Conservation (phyloP, 75 land plant genomes). For the Picea sitchensis region DNA sequence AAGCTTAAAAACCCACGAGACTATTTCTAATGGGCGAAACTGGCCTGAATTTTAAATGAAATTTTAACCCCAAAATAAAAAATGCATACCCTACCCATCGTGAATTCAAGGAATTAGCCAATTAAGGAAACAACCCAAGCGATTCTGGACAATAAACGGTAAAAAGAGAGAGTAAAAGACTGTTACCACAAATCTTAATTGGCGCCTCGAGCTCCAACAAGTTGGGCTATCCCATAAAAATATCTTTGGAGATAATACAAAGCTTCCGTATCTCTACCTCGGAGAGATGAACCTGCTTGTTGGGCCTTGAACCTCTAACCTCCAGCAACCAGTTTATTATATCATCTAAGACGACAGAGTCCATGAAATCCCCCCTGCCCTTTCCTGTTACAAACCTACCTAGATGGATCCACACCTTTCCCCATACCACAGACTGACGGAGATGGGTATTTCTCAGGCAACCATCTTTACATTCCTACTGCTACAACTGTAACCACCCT, state of each 20-base stretch:
- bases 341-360: conserved; percentile 50
- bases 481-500: no score
- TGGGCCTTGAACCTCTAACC: conserved; percentile 54
- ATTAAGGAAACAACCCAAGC: background rate
- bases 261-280: conserved; percentile 82
- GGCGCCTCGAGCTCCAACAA: conserved; percentile 81
- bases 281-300: conserved; percentile 71
- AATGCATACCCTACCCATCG: background rate
- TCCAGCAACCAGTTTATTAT: conserved; percentile 60
- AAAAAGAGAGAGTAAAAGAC: background rate
- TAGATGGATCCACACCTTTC: no score
- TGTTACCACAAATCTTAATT: conserved; percentile 77
- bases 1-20: no score
- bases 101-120: background rate
- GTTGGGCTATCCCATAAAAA: conserved; percentile 71
- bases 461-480: no score
- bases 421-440: no score
- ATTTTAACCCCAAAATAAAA: background rate
- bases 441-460: no score
- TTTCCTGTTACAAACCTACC: no score
- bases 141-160: background rate
- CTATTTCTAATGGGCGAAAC: no score
- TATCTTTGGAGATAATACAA: conserved; percentile 58
- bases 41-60: no score
- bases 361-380: conserved; percentile 23